A percentile compares a stretch with the other conserved stretches of the same genome.
Evolutionary conservation across 1,284 basidiomycete genomes (phyloP).

Genomic region (Takashimella koratensis): DNA sequence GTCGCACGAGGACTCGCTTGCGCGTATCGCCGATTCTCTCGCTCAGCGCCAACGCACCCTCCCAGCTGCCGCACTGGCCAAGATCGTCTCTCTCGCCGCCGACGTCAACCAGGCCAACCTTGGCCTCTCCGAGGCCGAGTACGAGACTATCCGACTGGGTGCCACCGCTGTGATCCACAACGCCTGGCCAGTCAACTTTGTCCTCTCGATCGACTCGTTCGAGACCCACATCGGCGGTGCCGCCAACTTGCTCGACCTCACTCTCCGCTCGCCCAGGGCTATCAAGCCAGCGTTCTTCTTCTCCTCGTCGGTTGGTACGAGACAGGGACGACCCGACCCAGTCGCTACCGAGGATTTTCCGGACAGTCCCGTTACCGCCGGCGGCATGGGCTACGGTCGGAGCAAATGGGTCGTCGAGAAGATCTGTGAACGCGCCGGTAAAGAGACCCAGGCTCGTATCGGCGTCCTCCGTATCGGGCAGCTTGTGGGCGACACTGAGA

Average conservation of each 20-base stretch:
- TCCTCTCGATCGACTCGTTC: conserved; percentile 52
- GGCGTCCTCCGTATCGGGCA: conserved; percentile 52
- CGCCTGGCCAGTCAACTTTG: conserved; percentile 48
- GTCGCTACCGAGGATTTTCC: conserved; percentile 31
- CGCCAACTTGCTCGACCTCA: conserved; percentile 57
- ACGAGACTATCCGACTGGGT: conserved; percentile 45
- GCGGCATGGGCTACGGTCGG: conserved; percentile 56
- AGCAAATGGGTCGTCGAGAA: conserved; percentile 64
- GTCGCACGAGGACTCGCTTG: conserved; percentile 32
- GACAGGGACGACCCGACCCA: conserved; percentile 31
- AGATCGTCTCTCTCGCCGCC: conserved; percentile 52
- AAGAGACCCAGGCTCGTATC: conserved; percentile 40
- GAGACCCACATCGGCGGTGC: conserved; percentile 57
- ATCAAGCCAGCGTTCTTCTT: conserved; percentile 55
- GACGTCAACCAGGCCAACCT: conserved; percentile 51
- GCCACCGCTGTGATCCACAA: conserved; percentile 56
- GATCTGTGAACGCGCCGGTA: conserved; percentile 51
- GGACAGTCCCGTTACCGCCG: conserved; percentile 28
- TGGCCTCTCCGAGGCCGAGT: conserved; percentile 50
- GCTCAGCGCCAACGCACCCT: conserved; percentile 25
- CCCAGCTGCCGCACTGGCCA: conserved; percentile 21
- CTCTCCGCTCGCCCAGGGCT: conserved; percentile 50
- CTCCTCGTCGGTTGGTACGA: conserved; percentile 56
- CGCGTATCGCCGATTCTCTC: conserved; percentile 36
- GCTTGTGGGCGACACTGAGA: conserved; percentile 55